A percentile compares a stretch with the other conserved stretches of the same genome.
Evolutionary conservation across 805 yeast species (phyloP).

Genomic region (Yamadazyma paraphyllophila): DNA sequence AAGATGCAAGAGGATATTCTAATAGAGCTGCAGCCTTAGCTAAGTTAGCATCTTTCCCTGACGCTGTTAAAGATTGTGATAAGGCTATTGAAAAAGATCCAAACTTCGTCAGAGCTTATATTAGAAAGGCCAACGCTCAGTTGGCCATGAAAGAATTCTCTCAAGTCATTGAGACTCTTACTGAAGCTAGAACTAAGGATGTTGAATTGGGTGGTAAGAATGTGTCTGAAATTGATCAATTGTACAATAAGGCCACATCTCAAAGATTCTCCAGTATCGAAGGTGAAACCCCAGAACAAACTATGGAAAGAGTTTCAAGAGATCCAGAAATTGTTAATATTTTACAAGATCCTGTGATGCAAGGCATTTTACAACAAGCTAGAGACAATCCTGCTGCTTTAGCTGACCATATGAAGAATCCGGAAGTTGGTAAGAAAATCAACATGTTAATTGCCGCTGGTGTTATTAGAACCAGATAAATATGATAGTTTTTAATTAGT

Average conservation of each 20-base stretch:
- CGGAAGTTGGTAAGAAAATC: constrained; percentile 84
- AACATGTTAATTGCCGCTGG: constrained; percentile 93
- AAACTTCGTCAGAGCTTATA: constrained; percentile 86
- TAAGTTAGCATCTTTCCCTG: constrained; percentile 95
- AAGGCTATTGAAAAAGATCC: constrained; percentile 87
- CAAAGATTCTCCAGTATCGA: constrained; percentile 80
- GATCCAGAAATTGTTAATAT: constrained; percentile 94
- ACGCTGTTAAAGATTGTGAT: constrained; percentile 90
- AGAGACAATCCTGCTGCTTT: constrained; percentile 93
- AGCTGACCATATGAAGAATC: constrained; percentile 97
- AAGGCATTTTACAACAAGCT: constrained; percentile 90
- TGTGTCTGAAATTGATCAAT: constrained; percentile 74
- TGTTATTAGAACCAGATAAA: constrained; percentile 80
- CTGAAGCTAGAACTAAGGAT: constrained; percentile 75
- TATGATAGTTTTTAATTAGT: not conserved
- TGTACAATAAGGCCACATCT: constrained; percentile 71
- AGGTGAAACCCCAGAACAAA: constrained; percentile 92
- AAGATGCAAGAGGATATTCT: constrained; percentile 93
- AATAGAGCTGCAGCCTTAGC: constrained; percentile 97
- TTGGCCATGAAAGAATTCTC: constrained; percentile 86
- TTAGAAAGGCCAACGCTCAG: constrained; percentile 94
- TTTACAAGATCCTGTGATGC: constrained; percentile 94
- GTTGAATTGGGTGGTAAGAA: constrained; percentile 58
- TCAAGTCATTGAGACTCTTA: constrained; percentile 77
- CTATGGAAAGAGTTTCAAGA: constrained; percentile 82